These are phyloP conservation scores for Chytriomyces hyalinus DNA, from an alignment of 192 early-diverging fungal species.

Conservation along the genomic window DNA sequence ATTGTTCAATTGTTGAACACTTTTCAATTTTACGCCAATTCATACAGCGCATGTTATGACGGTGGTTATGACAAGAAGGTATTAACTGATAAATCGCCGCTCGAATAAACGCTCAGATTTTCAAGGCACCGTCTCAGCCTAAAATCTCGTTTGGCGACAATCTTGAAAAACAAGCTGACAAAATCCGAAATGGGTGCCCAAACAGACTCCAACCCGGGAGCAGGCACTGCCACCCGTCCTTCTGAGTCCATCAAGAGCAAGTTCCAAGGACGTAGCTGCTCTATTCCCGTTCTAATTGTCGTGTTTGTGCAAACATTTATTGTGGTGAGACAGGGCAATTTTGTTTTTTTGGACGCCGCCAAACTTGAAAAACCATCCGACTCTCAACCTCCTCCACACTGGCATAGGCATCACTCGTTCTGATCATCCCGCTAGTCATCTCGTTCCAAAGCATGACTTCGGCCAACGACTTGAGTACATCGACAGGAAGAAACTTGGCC, in stretches of 20 bases:
- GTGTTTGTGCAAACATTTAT: conserved; percentile 23
- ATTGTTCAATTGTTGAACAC: no score
- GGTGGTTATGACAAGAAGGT: no score
- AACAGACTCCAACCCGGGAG: not conserved
- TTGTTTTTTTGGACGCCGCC: not conserved
- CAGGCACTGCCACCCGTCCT: not conserved
- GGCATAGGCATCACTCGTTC: conserved; percentile 5
- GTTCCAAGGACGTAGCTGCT: conserved; percentile 14
- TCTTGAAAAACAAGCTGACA: no score
- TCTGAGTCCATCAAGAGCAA: not conserved
- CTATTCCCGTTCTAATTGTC: conserved; percentile 3
- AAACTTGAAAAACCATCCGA: not conserved
- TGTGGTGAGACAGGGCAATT: not conserved
- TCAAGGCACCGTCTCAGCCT: no score
- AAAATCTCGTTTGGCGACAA: no score
- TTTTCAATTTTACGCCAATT: no score
- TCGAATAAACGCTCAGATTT: no score
- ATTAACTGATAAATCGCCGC: no score
- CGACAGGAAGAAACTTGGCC: conserved; percentile 14
- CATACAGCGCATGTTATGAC: no score
- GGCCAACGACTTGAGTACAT: conserved; percentile 4
- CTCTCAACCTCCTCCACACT: not conserved
- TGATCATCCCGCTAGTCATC: conserved; percentile 20
- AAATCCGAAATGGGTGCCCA: not conserved
- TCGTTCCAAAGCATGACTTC: conserved; percentile 16